phyloP scores from a whole-genome alignment of 2,329 filamentous ascomycete genomes.

The Diaporthe amygdali region DNA sequence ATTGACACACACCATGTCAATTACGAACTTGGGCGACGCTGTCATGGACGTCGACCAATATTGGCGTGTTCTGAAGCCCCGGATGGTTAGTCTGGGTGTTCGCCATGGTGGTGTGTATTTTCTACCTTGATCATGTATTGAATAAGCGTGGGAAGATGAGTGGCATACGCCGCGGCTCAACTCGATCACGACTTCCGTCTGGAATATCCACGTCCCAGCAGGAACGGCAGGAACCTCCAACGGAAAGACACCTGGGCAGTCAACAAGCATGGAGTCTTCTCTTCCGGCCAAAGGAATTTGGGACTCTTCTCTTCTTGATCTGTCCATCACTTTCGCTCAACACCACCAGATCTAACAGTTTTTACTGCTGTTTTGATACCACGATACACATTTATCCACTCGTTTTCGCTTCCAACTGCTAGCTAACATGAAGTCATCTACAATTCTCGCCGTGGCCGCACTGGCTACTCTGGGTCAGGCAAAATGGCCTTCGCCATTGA shows the following conservation, averaged over 20 bases:
- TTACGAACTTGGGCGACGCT: too few relatives aligned
- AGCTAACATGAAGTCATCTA: slow-evolving; percentile 3
- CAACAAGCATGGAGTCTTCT: neutral
- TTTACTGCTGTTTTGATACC: neutral
- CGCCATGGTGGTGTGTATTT: neutral
- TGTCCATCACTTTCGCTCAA: neutral
- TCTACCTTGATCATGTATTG: neutral
- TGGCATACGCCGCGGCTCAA: neutral
- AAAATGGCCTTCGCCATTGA: neutral
- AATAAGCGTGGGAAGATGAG: neutral
- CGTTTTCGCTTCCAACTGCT: neutral
- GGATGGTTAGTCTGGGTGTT: too few relatives aligned
- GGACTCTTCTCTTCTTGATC: neutral
- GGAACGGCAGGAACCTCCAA: neutral
- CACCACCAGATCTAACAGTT: neutral
- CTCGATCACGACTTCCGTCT: neutral
- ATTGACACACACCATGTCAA: neutral
- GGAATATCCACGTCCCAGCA: neutral
- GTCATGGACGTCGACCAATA: neutral
- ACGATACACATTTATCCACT: neutral
- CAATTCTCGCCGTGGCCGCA: neutral
- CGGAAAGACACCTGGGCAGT: neutral
- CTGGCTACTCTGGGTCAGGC: neutral
- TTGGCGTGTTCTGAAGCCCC: neutral
- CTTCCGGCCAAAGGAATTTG: neutral